These are phyloP conservation scores for Lactarius hatsudake DNA, from an alignment of 768 basidiomycete species.

Conservation along the genomic window DNA sequence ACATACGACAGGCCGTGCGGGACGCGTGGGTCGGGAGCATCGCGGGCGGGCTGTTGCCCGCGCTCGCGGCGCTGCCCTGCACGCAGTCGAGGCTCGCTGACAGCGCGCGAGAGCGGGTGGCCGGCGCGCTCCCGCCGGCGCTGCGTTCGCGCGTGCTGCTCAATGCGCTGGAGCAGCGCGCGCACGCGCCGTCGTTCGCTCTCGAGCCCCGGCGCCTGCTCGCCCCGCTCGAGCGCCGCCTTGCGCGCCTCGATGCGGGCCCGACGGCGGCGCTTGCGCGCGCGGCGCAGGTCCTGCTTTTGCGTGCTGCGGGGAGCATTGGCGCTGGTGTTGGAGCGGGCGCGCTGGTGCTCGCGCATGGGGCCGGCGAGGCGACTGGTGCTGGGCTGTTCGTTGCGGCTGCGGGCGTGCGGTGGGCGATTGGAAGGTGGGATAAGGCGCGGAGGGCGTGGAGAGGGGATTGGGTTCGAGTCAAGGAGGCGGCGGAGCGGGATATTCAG, in stretches of 20 bases:
- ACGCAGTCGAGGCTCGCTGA: slow-evolving; percentile 3
- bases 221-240: slow-evolving; percentile 24
- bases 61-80: slow-evolving; percentile 17
- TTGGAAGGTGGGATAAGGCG: slow-evolving; percentile 33
- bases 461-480: slow-evolving; percentile 32
- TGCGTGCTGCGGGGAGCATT: slow-evolving; percentile 20
- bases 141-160: slow-evolving; percentile 28
- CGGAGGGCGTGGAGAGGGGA: slow-evolving; percentile 32
- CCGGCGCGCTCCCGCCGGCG: slow-evolving; percentile 16
- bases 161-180: slow-evolving; percentile 28
- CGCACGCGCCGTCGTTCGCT: slow-evolving; percentile 18
- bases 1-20: slow-evolving; percentile 11
- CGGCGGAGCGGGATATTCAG: slow-evolving; percentile 34
- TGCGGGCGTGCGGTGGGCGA: slow-evolving; percentile 28
- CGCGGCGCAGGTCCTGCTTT: slow-evolving; percentile 31
- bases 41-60: slow-evolving; percentile 16
- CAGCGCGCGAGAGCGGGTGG: not conserved
- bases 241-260: slow-evolving; percentile 20
- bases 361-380: slow-evolving; percentile 28
- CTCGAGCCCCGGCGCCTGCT: slow-evolving; percentile 23
- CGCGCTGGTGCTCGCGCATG: slow-evolving; percentile 22
- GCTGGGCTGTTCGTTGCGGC: slow-evolving; percentile 28
- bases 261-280: slow-evolving; percentile 27
- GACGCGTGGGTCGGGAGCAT: slow-evolving; percentile 23
- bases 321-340: slow-evolving; percentile 27